Percentiles rank a stretch among this genome's conserved stretches.
These are phyloP conservation scores for Yarrowia galli DNA, from an alignment of 1,139 yeast species.

Conservation along the genomic window DNA sequence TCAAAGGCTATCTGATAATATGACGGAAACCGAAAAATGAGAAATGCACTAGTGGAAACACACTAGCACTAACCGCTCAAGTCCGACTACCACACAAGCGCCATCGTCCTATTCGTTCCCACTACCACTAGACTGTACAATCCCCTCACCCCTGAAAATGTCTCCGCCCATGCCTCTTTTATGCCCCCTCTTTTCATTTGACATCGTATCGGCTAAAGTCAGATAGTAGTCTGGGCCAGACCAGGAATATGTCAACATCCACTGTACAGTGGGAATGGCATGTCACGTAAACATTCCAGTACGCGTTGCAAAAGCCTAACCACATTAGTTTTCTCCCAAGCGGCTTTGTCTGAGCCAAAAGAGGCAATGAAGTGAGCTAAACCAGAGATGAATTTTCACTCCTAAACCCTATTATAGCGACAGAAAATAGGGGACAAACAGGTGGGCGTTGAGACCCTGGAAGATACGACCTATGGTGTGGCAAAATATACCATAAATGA, in stretches of 20 bases:
- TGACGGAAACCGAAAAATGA: background rate
- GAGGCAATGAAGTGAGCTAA: background rate
- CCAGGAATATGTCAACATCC: background rate
- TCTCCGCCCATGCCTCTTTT: background rate
- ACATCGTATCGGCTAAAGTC: slow-evolving; percentile 17
- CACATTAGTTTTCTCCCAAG: background rate
- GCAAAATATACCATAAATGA: background rate
- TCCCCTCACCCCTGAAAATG: background rate
- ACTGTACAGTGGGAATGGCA: slow-evolving; percentile 9
- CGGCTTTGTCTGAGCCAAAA: background rate
- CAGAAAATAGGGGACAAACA: background rate
- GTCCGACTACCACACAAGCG: background rate
- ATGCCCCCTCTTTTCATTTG: slow-evolving; percentile 18
- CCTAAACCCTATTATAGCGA: background rate
- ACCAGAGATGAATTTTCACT: background rate
- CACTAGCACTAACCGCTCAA: background rate
- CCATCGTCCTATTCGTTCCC: background rate
- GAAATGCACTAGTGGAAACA: slow-evolving; percentile 1
- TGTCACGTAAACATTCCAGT: slow-evolving; percentile 31
- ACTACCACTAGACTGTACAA: too few relatives aligned
- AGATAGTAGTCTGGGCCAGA: background rate
- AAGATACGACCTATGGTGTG: background rate
- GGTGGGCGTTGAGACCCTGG: background rate
- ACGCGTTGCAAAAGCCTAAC: background rate
- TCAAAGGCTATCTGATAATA: slow-evolving; percentile 1